Base-by-base conservation (phyloP, 2,329 filamentous ascomycete genomes). In the Colletotrichum endophyticum region DNA sequence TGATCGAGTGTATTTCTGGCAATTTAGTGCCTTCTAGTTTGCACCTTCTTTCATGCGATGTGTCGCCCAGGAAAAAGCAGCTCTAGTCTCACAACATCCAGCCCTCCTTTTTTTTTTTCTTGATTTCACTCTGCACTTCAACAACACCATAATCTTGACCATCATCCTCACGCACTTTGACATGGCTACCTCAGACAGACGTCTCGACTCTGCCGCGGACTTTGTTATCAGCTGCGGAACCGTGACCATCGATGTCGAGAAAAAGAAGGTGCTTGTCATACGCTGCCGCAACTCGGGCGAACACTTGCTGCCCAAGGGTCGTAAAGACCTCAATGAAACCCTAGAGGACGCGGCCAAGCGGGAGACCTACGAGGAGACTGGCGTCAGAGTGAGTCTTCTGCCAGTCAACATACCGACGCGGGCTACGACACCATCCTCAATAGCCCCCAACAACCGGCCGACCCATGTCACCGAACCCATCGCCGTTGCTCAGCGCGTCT, bases 281-380 rank as follows among this genome's bases (percentile, higher is more conserved):
- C 30, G 30, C 0, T 22, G 30, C 13, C 62, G 62, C 13, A n/a
- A 25, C 12, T 61, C 62, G 7, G 59, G 34, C 27, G 66, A 63
- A 27, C 59, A 73, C 62, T 36, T 76, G 39, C 78, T 79, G 12
- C 78, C 79, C 12, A 78, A 78, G 64, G 78, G 77, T 22, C 77
- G 72, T 34, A 78, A 78, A 39, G 78, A 79, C 70, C 75, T 78
- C 66, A 72, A 53, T 32, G 78, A 80, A 63, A 25, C 67, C 5
- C 70, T 78, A 15, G 62, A 69, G 16, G 36, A 67, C 6, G 66
- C 79, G 16, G 78, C 78, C 9, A 44, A 62, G 36, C 71, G 79
- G 32, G 78, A 79, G 70, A 79, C 77, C 6, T 75, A 72, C 30
- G 78, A 80, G 67, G 78, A 79, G 76, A 70, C 76, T 1, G 77